Evolutionary conservation across 148 eudicot genomes (phyloP).

Genomic region (Camellia japonica): DNA sequence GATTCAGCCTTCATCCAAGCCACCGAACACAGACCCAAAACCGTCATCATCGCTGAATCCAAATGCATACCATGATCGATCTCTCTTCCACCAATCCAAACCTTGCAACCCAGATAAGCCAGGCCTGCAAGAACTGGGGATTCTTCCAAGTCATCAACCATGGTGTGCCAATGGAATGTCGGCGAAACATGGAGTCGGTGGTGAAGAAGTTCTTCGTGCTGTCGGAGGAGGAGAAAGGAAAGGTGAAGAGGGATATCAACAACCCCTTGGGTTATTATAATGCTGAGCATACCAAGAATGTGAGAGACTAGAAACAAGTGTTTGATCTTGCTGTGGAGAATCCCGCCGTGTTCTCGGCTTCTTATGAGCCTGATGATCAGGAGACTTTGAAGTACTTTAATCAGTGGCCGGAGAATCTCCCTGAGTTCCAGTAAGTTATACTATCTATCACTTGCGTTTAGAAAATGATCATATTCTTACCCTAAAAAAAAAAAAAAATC

Average conservation of each 20-base stretch:
- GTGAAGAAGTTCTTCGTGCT: conserved; percentile 7
- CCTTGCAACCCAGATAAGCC: not conserved
- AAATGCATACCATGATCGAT: conserved; percentile 12
- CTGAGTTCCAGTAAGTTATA: too few relatives aligned
- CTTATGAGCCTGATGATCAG: too few relatives aligned
- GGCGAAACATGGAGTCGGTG: not conserved
- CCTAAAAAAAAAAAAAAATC: too few relatives aligned
- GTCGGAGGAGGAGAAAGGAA: not conserved
- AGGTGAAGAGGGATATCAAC: too few relatives aligned
- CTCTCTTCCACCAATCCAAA: not conserved
- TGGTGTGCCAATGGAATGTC: conserved; percentile 4
- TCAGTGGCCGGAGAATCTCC: too few relatives aligned
- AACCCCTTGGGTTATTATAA: conserved; percentile 14
- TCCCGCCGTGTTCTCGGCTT: too few relatives aligned
- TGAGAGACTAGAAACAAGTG: conserved; percentile 12
- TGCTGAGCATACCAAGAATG: conserved; percentile 15
- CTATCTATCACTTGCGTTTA: too few relatives aligned
- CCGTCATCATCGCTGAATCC: not conserved
- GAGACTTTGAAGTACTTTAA: too few relatives aligned
- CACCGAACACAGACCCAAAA: conserved; percentile 11
- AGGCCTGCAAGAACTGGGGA: not conserved
- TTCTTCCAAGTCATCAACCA: conserved; percentile 16
- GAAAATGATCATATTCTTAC: too few relatives aligned
- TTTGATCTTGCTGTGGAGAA: too few relatives aligned
- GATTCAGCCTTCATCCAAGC: conserved; percentile 16